Percentiles rank a stretch among this genome's conserved stretches.
Evolutionary conservation across 2,329 filamentous ascomycete species (phyloP).

Genomic region (Aspergillus udagawae): DNA sequence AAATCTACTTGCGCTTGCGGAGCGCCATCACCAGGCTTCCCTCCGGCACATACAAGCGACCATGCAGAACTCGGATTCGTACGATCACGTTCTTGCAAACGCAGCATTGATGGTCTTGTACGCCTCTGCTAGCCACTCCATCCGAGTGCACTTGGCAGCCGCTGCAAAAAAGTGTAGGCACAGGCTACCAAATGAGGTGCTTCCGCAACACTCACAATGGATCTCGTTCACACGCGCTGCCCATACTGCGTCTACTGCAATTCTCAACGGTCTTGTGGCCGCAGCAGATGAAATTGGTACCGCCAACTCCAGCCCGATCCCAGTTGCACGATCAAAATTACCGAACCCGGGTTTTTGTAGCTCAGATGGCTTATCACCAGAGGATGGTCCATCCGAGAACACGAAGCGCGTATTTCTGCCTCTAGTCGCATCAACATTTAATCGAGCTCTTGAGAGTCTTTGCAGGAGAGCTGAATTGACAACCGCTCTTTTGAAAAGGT

Average conservation of each 20-base stretch:
- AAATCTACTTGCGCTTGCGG: constrained; percentile 25
- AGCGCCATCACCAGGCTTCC: constrained; percentile 37
- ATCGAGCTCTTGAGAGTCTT: constrained; percentile 8
- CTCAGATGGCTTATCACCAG: constrained; percentile 3
- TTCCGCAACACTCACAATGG: constrained; percentile 36
- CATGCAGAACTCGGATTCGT: constrained; percentile 27
- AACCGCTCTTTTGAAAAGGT: constrained; percentile 1
- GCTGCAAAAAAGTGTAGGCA: constrained; percentile 14
- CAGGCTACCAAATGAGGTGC: constrained; percentile 19
- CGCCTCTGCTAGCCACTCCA: constrained; percentile 35
- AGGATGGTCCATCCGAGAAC: constrained; percentile 14
- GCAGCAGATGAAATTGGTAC: background rate
- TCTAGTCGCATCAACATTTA: constrained; percentile 14
- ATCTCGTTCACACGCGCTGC: constrained; percentile 37
- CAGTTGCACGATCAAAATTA: background rate
- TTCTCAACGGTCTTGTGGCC: constrained; percentile 19
- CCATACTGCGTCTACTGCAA: constrained; percentile 30
- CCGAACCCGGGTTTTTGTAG: background rate
- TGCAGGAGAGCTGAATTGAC: constrained; percentile 9
- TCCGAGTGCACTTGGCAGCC: constrained; percentile 32
- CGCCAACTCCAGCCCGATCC: background rate
- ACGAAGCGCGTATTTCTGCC: constrained; percentile 16
- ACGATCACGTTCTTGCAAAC: constrained; percentile 37
- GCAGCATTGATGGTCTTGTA: constrained; percentile 44
- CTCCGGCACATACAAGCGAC: constrained; percentile 36